phyloP scores from a whole-genome alignment of 2,329 filamentous ascomycete genomes.

The Penicillium freii region DNA sequence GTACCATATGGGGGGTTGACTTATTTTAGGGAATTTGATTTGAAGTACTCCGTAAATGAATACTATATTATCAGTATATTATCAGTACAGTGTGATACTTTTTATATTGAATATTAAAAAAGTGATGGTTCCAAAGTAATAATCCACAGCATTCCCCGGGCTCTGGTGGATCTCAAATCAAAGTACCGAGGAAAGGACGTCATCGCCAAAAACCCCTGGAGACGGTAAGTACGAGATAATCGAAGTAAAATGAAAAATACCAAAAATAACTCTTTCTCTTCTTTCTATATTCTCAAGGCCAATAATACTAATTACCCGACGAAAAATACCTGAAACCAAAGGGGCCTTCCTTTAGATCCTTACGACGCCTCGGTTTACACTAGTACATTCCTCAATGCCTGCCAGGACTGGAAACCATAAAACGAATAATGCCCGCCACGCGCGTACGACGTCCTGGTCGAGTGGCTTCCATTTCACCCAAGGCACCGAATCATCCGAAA shows the following conservation, averaged over 20 bases:
- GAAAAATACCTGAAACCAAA: slow-evolving; percentile 21
- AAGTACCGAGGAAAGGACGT: slow-evolving; percentile 1
- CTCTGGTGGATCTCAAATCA: not conserved
- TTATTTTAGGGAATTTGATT: not conserved
- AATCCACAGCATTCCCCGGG: not conserved
- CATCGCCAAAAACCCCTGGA: slow-evolving; percentile 6
- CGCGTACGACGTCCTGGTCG: slow-evolving; percentile 38
- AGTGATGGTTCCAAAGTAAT: not conserved
- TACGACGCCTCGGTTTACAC: slow-evolving; percentile 16
- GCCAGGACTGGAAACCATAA: slow-evolving; percentile 25
- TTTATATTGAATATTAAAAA: not conserved
- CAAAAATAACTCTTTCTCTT: not conserved
- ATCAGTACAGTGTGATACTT: not conserved
- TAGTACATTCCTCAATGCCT: slow-evolving; percentile 27
- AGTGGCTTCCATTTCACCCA: slow-evolving; percentile 32
- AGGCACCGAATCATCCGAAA: slow-evolving; percentile 26
- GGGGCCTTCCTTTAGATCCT: slow-evolving; percentile 2
- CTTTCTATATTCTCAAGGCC: not conserved
- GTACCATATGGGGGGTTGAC: not conserved
- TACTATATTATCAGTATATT: not conserved
- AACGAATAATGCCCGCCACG: slow-evolving; percentile 36
- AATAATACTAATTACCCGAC: slow-evolving; percentile 9
- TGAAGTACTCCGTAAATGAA: not conserved
- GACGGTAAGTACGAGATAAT: not conserved
- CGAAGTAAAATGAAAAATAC: not conserved